phyloP scores from a whole-genome alignment of 2,329 filamentous ascomycete genomes.

The Beauveria caledonica region DNA sequence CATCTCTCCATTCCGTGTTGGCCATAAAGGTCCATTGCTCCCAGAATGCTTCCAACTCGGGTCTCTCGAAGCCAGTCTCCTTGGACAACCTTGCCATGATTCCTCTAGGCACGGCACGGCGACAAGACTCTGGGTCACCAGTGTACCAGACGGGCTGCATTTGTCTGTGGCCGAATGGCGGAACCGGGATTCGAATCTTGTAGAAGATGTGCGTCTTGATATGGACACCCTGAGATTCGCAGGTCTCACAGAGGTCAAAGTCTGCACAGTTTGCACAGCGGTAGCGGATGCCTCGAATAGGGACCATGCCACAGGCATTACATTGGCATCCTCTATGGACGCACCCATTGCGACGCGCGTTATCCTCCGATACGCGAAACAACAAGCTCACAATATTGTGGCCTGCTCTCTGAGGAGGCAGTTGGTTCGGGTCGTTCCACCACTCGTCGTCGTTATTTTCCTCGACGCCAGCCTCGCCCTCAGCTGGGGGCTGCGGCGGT shows the following conservation, averaged over 20 bases:
- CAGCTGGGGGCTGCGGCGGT: slow-evolving; percentile 18
- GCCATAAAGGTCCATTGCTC: slow-evolving; percentile 96
- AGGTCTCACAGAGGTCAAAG: slow-evolving; percentile 90
- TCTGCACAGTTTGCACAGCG: slow-evolving; percentile 93
- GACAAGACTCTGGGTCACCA: slow-evolving; percentile 68
- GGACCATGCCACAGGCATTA: slow-evolving; percentile 78
- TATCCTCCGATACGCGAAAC: slow-evolving; percentile 90
- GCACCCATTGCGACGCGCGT: slow-evolving; percentile 78
- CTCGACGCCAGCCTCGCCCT: slow-evolving; percentile 27
- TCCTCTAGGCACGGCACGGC: slow-evolving; percentile 55
- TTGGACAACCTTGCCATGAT: slow-evolving; percentile 61
- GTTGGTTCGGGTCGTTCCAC: slow-evolving; percentile 39
- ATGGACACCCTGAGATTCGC: slow-evolving; percentile 71
- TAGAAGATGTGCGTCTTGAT: slow-evolving; percentile 93
- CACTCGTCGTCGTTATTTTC: slow-evolving; percentile 41
- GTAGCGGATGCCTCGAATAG: slow-evolving; percentile 87
- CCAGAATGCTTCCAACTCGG: slow-evolving; percentile 87
- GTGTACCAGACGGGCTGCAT: slow-evolving; percentile 82
- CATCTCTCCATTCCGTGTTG: slow-evolving; percentile 72
- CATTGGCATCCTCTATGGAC: slow-evolving; percentile 89
- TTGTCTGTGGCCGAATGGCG: slow-evolving; percentile 72
- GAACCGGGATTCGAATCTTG: slow-evolving; percentile 85
- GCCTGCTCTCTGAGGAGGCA: slow-evolving; percentile 45
- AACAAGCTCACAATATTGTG: slow-evolving; percentile 79
- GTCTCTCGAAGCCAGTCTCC: slow-evolving; percentile 72